phyloP scores from a whole-genome alignment of 164 flowering plant species.

The Liriodendron chinense region DNA sequence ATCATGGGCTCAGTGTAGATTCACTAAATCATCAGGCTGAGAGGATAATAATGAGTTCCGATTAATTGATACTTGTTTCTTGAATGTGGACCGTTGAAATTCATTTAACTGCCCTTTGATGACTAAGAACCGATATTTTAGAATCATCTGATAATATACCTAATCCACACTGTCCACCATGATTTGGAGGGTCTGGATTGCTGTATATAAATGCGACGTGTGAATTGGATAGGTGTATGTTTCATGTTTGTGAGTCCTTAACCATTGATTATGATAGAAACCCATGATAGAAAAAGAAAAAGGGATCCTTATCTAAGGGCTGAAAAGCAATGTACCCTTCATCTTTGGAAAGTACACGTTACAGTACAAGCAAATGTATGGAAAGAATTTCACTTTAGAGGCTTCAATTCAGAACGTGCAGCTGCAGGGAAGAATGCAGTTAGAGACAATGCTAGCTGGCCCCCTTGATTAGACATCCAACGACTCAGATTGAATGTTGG shows the following conservation, averaged over 20 bases:
- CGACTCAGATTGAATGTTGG: not conserved
- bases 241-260: not conserved
- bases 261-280: not conserved
- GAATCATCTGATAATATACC: not conserved
- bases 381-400: not conserved
- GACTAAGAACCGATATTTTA: too few relatives aligned
- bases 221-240: too few relatives aligned
- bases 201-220: not conserved
- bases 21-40: too few relatives aligned
- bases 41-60: too few relatives aligned
- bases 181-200: not conserved
- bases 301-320: not conserved
- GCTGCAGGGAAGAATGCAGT: not conserved
- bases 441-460: not conserved
- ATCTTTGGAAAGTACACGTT: not conserved
- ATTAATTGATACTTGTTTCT: too few relatives aligned
- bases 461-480: not conserved
- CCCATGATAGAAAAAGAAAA: not conserved
- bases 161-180: not conserved
- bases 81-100: too few relatives aligned
- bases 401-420: not conserved
- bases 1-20: too few relatives aligned
- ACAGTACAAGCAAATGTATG: not conserved
- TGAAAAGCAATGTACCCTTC: not conserved
- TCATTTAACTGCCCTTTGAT: too few relatives aligned